Evolutionary conservation across 768 basidiomycete genomes (phyloP).

Genomic region (Psilocybe tampanensis): DNA sequence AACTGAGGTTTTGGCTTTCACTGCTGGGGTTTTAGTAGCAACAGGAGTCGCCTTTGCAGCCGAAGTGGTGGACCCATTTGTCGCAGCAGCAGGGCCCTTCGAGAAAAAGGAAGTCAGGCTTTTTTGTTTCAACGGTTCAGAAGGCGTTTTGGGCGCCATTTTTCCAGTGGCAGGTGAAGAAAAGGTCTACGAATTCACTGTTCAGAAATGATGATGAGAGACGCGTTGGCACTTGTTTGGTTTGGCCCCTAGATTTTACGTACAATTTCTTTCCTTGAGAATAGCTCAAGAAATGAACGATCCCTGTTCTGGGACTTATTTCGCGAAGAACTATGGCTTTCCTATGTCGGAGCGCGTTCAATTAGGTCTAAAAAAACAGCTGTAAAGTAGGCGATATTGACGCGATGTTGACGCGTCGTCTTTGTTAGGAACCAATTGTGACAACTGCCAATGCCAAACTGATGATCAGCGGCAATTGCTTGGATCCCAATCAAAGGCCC

Average conservation of each 20-base stretch:
- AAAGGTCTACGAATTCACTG: background rate
- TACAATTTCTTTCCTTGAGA: background rate
- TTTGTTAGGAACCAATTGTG: conserved; percentile 11
- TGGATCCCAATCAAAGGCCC: background rate
- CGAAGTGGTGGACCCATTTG: conserved; percentile 20
- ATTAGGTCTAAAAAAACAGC: too few relatives aligned
- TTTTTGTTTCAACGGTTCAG: conserved; percentile 65
- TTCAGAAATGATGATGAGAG: conserved; percentile 3
- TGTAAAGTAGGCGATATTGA: background rate
- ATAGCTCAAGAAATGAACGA: too few relatives aligned
- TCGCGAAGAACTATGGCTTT: too few relatives aligned
- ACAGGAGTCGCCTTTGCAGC: conserved; percentile 19
- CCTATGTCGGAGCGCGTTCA: too few relatives aligned
- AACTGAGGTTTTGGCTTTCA: conserved; percentile 14
- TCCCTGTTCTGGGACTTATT: too few relatives aligned
- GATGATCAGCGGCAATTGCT: background rate
- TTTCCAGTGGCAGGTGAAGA: background rate
- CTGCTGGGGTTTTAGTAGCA: conserved; percentile 23
- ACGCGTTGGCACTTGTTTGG: conserved; percentile 41
- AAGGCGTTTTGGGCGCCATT: conserved; percentile 43
- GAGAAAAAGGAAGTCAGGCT: conserved; percentile 73
- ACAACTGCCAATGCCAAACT: conserved; percentile 5
- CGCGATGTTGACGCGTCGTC: conserved; percentile 4
- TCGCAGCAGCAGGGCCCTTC: conserved; percentile 31
- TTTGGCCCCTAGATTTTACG: conserved; percentile 1